These are phyloP conservation scores for Amborella trichopoda DNA, from an alignment of 164 flowering plant genomes.

Conservation along the genomic window DNA sequence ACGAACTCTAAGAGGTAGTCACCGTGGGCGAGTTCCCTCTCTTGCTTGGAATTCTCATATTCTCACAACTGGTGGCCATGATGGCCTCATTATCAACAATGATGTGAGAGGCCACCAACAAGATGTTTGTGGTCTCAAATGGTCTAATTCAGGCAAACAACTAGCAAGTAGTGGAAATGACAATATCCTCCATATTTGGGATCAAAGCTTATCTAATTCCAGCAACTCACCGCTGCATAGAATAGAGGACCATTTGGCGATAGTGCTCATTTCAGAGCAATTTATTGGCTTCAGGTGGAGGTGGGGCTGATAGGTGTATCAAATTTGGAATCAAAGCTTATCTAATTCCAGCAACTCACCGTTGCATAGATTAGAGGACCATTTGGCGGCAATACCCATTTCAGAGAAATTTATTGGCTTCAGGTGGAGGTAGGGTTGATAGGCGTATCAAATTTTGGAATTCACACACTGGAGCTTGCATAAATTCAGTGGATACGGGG, in stretches of 20 bases:
- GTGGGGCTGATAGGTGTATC: too few species aligned
- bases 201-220: conserved; percentile 3
- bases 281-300: too few species aligned
- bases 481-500: conserved; percentile 56
- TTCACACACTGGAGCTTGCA: conserved; percentile 50
- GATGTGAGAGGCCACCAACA: conserved; percentile 6
- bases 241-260: background rate
- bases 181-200: conserved; percentile 7
- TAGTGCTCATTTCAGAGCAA: too few species aligned
- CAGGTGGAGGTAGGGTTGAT: conserved; percentile 57
- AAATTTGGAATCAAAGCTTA: too few species aligned
- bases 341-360: too few species aligned
- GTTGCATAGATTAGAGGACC: conserved; percentile 57
- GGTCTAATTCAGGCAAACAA: conserved; percentile 7
- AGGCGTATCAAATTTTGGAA: conserved; percentile 60
- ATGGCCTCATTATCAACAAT: background rate
- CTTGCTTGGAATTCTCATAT: conserved; percentile 5
- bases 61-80: conserved; percentile 3
- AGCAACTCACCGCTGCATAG: too few species aligned
- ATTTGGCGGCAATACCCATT: conserved; percentile 61
- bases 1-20: conserved; percentile 1
- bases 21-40: background rate
- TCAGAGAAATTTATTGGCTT: conserved; percentile 46
- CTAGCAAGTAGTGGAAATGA: too few species aligned
- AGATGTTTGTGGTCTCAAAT: conserved; percentile 9